These are phyloP conservation scores for Malassezia pachydermatis DNA, from an alignment of 1,284 basidiomycete species.

Conservation along the genomic window DNA sequence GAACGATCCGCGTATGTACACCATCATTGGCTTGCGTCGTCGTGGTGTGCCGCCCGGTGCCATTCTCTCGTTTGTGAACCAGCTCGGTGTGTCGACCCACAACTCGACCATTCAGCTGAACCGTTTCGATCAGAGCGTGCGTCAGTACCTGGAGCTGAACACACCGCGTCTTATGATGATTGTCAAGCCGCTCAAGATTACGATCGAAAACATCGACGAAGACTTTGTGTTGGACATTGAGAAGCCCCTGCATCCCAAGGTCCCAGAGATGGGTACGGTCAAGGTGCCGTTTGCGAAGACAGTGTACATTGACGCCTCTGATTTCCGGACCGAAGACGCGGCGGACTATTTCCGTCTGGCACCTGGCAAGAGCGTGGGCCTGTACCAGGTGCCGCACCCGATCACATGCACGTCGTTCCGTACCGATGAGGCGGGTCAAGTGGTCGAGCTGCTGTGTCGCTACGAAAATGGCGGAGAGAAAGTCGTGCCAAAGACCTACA, in stretches of 20 bases:
- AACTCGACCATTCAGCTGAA: conserved; percentile 72
- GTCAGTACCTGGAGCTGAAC: conserved; percentile 77
- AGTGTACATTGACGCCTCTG: conserved; percentile 85
- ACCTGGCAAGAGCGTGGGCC: conserved; percentile 89
- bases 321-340: conserved; percentile 83
- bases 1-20: conserved; percentile 98
- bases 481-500: conserved; percentile 74
- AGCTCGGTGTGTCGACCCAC: conserved; percentile 76
- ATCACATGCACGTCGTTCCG: conserved; percentile 86
- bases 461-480: conserved; percentile 55
- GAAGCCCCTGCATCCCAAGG: conserved; percentile 89
- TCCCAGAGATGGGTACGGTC: conserved; percentile 72
- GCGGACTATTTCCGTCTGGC: conserved; percentile 95
- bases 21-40: conserved; percentile 83
- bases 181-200: conserved; percentile 77
- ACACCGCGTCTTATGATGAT: conserved; percentile 90
- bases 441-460: conserved; percentile 67
- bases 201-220: conserved; percentile 70
- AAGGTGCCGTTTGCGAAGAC: conserved; percentile 77
- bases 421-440: conserved; percentile 58
- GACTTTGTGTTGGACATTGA: conserved; percentile 74
- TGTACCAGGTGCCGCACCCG: conserved; percentile 88
- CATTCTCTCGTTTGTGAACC: conserved; percentile 81
- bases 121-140: conserved; percentile 80
- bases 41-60: conserved; percentile 93